Base-by-base conservation (phyloP, 192 early-diverging fungal genomes). In the Cladochytrium replicatum region DNA sequence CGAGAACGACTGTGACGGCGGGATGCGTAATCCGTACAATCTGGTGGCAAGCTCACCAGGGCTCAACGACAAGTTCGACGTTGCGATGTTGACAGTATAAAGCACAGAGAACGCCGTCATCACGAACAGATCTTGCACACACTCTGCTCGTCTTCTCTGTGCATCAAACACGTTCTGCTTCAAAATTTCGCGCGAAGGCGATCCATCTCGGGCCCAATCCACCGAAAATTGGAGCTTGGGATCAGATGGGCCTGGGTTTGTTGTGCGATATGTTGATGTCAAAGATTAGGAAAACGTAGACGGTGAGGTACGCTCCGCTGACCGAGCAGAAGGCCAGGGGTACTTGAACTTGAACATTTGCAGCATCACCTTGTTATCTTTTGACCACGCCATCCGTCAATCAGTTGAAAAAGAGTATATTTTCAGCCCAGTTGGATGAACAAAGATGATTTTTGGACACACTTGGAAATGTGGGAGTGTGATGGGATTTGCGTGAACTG, bases 11-110 rank as follows among this genome's bases (percentile, higher is more conserved):
- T 0, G 87, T 88, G 46, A 88, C 85, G 9, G 85, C 75, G 0
- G 87, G 89, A 11, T 83, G 84, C 57, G 86, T 91, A 26, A 82
- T 80, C 7, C 89, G 68, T 0, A 91, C 77, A 6, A 87, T 78
- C 71, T 91, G 89, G 58, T 91, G 89, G 53, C 1, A 71, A 31
- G 24, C 41, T 55, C n/a, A 80, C 78, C 42, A 83, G 74, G 74
- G 71, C 85, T 77, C 68, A 90, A 50, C 37, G 85, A 86, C 4
- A 91, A 78, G 50, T 87, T 90, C 53, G 53, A 60, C 3, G 86
- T 78, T 22, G 85, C 88, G 58, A 93, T 91, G 52, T 93, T 93
- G 56, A 85, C 75, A 0, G 88, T 93, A 54, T 89, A 93, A 1
- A 93, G 77, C 23, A 86, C 63, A 6, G 87, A 89, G 58, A 89